Conservation (phyloP, 2,329 filamentous ascomycete genomes). For the Arachnomyces sp. region DNA sequence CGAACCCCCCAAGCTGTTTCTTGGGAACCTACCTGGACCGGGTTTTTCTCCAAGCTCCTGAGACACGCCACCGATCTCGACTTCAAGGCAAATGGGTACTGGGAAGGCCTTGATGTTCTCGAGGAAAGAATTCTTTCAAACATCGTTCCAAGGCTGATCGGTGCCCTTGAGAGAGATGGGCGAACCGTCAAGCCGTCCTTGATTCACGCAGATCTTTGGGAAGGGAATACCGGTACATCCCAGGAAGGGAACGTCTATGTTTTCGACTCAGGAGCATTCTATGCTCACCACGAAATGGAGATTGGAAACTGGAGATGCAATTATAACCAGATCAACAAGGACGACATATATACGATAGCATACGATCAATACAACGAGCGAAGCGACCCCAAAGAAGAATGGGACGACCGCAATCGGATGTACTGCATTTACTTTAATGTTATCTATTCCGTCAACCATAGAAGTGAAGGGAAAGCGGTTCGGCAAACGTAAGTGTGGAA, state of each 20-base stretch:
- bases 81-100: constrained; percentile 22
- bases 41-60: constrained; percentile 29
- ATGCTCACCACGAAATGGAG: constrained; percentile 33
- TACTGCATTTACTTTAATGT: constrained; percentile 12
- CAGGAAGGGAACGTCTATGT: constrained; percentile 23
- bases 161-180: constrained; percentile 17
- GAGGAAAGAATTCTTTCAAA: constrained; percentile 14
- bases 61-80: constrained; percentile 22
- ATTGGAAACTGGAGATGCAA: constrained; percentile 23
- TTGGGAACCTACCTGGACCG: constrained; percentile 30
- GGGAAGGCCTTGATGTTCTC: constrained; percentile 21
- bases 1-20: constrained; percentile 17
- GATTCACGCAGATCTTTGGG: constrained; percentile 35
- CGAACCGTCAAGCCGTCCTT: constrained; percentile 22
- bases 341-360: constrained; percentile 1
- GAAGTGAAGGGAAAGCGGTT: constrained; percentile 9
- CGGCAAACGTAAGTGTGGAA: constrained; percentile 12
- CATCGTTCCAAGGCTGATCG: constrained; percentile 26
- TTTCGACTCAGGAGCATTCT: constrained; percentile 29
- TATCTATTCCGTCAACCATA: constrained; percentile 13
- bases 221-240: constrained; percentile 29
- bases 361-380: neutral
- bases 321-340: constrained; percentile 11
- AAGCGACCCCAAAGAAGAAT: constrained; percentile 13
- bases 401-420: constrained; percentile 14